Conservation (phyloP, 73 alveolate genomes). For the Durusdinium trenchii region DNA sequence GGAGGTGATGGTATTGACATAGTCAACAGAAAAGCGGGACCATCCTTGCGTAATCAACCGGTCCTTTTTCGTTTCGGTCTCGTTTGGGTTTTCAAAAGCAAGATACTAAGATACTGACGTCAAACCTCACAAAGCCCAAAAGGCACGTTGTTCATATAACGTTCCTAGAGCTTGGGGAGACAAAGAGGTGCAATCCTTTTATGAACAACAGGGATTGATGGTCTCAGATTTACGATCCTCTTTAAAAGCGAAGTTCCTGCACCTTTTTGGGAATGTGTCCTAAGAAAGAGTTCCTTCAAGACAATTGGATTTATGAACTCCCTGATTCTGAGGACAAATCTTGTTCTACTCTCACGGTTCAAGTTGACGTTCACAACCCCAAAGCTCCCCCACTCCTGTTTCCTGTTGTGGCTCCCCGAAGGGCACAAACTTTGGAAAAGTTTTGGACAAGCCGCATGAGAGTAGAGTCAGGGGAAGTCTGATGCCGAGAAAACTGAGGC, state of each 20-base stretch:
- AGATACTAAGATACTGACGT: not conserved
- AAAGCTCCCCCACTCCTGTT: too few species aligned
- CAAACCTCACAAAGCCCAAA: not conserved
- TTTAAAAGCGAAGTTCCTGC: not conserved
- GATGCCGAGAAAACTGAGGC: too few species aligned
- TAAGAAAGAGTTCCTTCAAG: not conserved
- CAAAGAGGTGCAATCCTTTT: not conserved
- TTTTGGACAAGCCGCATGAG: too few species aligned
- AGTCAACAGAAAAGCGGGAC: too few species aligned
- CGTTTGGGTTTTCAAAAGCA: not conserved
- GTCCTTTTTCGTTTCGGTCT: not conserved
- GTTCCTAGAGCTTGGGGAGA: not conserved
- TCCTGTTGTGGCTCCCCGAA: too few species aligned
- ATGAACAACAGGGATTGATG: not conserved
- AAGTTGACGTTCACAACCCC: too few species aligned
- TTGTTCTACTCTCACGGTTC: too few species aligned
- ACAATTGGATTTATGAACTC: not conserved
- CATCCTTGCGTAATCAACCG: not conserved
- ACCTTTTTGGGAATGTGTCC: not conserved
- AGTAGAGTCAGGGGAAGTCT: too few species aligned
- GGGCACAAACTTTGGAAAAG: too few species aligned
- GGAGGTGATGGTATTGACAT: too few species aligned
- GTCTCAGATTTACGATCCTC: not conserved
- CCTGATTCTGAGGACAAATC: not conserved
- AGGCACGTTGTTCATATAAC: not conserved